Evolutionary conservation across 2,329 filamentous ascomycete genomes (phyloP).

Genomic region (Trichoderma endophyticum): DNA sequence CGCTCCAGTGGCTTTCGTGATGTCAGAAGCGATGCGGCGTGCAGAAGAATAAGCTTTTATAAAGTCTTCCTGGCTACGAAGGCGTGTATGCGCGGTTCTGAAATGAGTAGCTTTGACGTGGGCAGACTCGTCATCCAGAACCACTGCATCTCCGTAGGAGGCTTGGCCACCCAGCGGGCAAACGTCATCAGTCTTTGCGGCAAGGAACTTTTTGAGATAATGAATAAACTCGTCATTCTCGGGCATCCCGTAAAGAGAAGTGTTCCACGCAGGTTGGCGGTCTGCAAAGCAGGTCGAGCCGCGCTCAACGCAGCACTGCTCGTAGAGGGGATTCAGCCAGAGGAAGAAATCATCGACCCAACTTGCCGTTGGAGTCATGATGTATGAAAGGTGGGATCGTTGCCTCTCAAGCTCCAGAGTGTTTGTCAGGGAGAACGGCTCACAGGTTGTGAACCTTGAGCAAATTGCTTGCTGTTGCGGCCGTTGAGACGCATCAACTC

Average conservation of each 20-base stretch:
- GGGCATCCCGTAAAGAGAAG: conserved; percentile 86
- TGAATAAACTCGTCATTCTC: conserved; percentile 86
- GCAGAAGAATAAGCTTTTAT: conserved; percentile 88
- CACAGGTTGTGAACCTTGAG: conserved; percentile 85
- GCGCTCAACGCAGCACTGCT: conserved; percentile 68
- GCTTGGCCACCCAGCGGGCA: conserved; percentile 89
- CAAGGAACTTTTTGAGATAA: conserved; percentile 81
- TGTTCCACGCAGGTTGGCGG: conserved; percentile 80
- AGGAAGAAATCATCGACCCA: conserved; percentile 97
- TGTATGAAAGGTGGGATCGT: conserved; percentile 80
- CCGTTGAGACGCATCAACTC: conserved; percentile 74
- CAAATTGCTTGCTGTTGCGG: conserved; percentile 81
- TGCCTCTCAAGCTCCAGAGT: conserved; percentile 93
- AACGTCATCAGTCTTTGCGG: conserved; percentile 72
- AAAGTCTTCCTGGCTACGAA: conserved; percentile 87
- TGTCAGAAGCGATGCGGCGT: conserved; percentile 77
- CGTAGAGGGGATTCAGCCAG: conserved; percentile 85
- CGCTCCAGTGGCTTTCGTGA: conserved; percentile 67
- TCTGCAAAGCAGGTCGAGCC: conserved; percentile 74
- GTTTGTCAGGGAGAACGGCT: conserved; percentile 79
- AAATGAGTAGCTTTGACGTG: conserved; percentile 85
- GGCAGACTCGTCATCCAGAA: conserved; percentile 65
- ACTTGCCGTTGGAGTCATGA: conserved; percentile 82
- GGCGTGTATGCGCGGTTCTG: conserved; percentile 80
- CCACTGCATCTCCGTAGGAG: conserved; percentile 79